Conservation (phyloP, 2,329 filamentous ascomycete genomes). For the Calonectria leucothoes region DNA sequence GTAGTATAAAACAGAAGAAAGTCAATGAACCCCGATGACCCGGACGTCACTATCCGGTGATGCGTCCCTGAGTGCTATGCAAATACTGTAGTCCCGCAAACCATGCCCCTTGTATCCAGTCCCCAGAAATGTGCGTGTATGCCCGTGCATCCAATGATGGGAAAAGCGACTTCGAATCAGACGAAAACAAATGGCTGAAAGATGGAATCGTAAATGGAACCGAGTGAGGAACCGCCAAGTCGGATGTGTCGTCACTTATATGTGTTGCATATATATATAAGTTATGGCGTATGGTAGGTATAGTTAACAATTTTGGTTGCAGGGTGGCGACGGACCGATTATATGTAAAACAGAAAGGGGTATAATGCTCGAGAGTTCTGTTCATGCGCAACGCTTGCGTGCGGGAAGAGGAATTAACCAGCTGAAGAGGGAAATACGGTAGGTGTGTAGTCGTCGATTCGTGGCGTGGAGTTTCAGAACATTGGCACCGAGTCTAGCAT, state of each 20-base stretch:
- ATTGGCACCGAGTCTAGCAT: conserved; percentile 24
- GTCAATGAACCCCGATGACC: neutral
- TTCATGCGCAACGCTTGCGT: neutral
- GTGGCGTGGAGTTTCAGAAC: neutral
- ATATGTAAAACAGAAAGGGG: conserved; percentile 8
- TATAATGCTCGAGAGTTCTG: conserved; percentile 11
- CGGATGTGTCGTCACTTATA: neutral
- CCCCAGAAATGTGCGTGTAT: conserved; percentile 1
- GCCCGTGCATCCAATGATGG: neutral
- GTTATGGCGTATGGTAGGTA: neutral
- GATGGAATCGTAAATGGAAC: neutral
- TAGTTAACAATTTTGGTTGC: neutral
- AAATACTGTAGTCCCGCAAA: conserved; percentile 7
- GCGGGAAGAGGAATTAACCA: neutral
- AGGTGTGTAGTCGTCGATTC: neutral
- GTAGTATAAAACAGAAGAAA: neutral
- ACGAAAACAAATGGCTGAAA: neutral
- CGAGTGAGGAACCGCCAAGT: neutral
- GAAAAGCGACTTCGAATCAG: neutral
- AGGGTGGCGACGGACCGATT: neutral
- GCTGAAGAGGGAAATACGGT: neutral
- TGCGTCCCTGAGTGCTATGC: conserved; percentile 13
- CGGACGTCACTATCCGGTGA: neutral
- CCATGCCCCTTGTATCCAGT: conserved; percentile 10
- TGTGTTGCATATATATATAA: neutral